Base-by-base conservation (phyloP, 2,329 filamentous ascomycete species). In the Venturia asperata region DNA sequence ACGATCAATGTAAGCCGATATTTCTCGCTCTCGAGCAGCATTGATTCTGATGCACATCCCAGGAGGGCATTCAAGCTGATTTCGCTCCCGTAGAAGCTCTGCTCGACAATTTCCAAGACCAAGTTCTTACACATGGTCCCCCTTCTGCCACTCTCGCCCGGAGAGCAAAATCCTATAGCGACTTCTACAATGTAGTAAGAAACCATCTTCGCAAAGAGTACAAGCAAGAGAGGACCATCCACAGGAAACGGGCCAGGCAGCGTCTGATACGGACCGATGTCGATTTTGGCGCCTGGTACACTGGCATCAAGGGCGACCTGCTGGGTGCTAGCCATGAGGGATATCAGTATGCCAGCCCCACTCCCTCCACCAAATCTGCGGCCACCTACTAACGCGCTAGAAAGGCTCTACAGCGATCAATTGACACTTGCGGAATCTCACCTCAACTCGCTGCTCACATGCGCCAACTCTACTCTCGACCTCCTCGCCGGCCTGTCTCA, bases 311-410 rank as follows among this genome's bases (percentile, higher is more conserved):
- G 70, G 82, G 85, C 60, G 84, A 86, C 69, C 77, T 97, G 72
- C 79, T 96, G 39, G 85, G 92, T 71, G 87, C 91, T 64, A 94
- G 90, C 74, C 91, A 96, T 74, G 87, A 90, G 69, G 87, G 93
- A 73, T 96, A 96, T 75, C 80, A 88, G 87, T 92, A 83, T 70
- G 86, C 42, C 52, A 49, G 17, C 34, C 58, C 39, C 24, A 19
- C 24, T 24, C 42, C 21, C 27, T 21, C 27, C 5, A 60, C 30
- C 9, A 15, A 49, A 64, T 17, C 24, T 42, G 56, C 30, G 61
- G 34, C 13, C 58, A n/a, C 64, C 58, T 67, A 58, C 66, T 37
- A 17, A 67, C n/a, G 49, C 69, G 5, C 41, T 66, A 65, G 61
- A 21, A 68, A 90, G 87, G 70, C 79, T 89, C 37, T 97, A 94